Conservation (phyloP, 441 rosid genomes). For the Erysimum pusillum region DNA sequence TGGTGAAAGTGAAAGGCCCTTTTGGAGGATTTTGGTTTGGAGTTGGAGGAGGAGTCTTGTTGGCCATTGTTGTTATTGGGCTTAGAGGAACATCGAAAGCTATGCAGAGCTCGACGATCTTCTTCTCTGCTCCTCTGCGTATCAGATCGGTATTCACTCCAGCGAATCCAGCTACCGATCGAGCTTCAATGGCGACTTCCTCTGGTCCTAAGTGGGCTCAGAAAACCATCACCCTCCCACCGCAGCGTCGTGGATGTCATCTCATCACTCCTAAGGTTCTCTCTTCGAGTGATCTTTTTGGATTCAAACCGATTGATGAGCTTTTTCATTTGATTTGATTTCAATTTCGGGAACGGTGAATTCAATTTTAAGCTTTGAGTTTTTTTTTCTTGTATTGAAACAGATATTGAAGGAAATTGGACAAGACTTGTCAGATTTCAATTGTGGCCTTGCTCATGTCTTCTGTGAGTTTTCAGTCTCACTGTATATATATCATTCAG, state of each 20-base stretch:
- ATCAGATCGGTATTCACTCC: slow-evolving; percentile 55
- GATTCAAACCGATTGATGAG: not conserved
- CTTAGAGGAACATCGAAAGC: slow-evolving; percentile 36
- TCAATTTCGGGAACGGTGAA: not conserved
- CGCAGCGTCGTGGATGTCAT: slow-evolving; percentile 89
- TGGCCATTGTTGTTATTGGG: slow-evolving; percentile 47
- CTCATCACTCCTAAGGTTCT: slow-evolving; percentile 84
- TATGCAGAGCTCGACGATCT: slow-evolving; percentile 54
- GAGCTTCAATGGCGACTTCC: slow-evolving; percentile 59
- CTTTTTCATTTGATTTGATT: not conserved
- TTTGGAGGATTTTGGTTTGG: slow-evolving; percentile 24
- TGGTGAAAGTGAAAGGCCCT: slow-evolving; percentile 48
- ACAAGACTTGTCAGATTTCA: slow-evolving; percentile 74
- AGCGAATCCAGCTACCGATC: slow-evolving; percentile 54
- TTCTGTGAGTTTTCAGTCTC: slow-evolving; percentile 84
- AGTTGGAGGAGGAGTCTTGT: slow-evolving; percentile 6
- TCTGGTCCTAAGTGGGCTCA: slow-evolving; percentile 89
- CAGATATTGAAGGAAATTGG: slow-evolving; percentile 87
- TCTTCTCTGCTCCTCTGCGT: slow-evolving; percentile 44
- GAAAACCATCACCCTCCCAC: slow-evolving; percentile 85
- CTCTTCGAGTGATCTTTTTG: not conserved
- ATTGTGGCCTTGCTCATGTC: slow-evolving; percentile 91
- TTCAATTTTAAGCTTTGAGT: not conserved
- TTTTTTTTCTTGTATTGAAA: slow-evolving; percentile 24
- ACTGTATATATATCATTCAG: too few relatives aligned